A percentile compares a stretch with the other conserved stretches of the same genome.
phyloP scores from a whole-genome alignment of 257 asterid genomes.

The Eustoma russellianum region DNA sequence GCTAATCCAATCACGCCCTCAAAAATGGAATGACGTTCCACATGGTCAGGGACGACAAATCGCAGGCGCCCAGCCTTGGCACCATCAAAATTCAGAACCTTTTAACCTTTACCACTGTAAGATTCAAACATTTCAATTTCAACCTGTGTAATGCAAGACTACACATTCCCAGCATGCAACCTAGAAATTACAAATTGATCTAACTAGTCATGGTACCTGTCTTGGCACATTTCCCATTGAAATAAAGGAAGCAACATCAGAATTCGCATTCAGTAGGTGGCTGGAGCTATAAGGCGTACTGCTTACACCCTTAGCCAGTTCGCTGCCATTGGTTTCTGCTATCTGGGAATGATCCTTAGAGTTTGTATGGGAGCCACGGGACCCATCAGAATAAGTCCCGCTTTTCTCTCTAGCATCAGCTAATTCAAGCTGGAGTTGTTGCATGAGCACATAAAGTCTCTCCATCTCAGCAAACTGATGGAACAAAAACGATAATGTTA shows the following conservation, averaged over 20 bases:
- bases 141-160: too few species aligned
- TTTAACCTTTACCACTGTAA: not conserved
- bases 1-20: too few species aligned
- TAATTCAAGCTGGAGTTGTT: conserved; percentile 73
- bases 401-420: conserved; percentile 58
- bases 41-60: not conserved
- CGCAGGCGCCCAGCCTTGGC: too few species aligned
- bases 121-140: too few species aligned
- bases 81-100: too few species aligned
- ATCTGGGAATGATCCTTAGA: conserved; percentile 43
- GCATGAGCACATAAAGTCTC: conserved; percentile 60
- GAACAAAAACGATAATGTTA: conserved; percentile 6
- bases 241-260: conserved; percentile 30
- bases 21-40: too few species aligned
- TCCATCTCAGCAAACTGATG: conserved; percentile 67
- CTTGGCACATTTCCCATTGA: conserved; percentile 41
- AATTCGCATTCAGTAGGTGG: conserved; percentile 37
- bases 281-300: conserved; percentile 26
- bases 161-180: not conserved
- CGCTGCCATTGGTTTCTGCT: conserved; percentile 42
- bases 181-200: not conserved
- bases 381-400: conserved; percentile 47
- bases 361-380: conserved; percentile 34
- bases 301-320: conserved; percentile 38
- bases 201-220: conserved; percentile 36